Percentiles rank a stretch among this genome's conserved stretches.
Conservation (phyloP, 257 asterid species). For the Euphrasia confusa region DNA sequence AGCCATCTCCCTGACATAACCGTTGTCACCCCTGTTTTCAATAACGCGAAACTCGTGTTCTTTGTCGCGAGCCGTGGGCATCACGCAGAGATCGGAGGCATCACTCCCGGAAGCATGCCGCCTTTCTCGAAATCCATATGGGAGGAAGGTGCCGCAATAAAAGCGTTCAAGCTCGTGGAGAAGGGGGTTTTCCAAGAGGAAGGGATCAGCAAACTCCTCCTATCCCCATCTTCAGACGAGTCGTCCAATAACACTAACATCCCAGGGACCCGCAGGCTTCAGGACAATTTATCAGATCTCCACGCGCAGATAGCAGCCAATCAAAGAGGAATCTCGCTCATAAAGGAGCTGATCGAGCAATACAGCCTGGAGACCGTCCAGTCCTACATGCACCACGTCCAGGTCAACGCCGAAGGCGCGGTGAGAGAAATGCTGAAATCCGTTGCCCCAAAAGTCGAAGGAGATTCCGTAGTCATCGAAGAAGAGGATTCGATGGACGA, state of each 20-base stretch:
- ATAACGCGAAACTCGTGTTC: slow-evolving; percentile 64
- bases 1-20: slow-evolving; percentile 97
- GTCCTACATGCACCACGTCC: slow-evolving; percentile 88
- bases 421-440: slow-evolving; percentile 94
- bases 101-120: slow-evolving; percentile 99
- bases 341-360: slow-evolving; percentile 90
- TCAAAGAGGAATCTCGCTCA: slow-evolving; percentile 88
- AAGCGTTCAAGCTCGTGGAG: slow-evolving; percentile 92
- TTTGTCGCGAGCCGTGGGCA: slow-evolving; percentile 97
- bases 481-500: slow-evolving; percentile 97
- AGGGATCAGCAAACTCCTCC: slow-evolving; percentile 72
- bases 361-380: slow-evolving; percentile 80
- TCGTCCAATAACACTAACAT: slow-evolving; percentile 44
- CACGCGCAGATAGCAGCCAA: slow-evolving; percentile 97
- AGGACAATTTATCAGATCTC: slow-evolving; percentile 90
- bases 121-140: slow-evolving; percentile 91
- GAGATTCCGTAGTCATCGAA: slow-evolving; percentile 52
- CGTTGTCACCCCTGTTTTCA: slow-evolving; percentile 83
- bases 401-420: slow-evolving; percentile 87
- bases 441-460: slow-evolving; percentile 45
- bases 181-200: slow-evolving; percentile 81
- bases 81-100: slow-evolving; percentile 98
- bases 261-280: slow-evolving; percentile 92
- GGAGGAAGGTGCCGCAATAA: slow-evolving; percentile 99
- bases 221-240: slow-evolving; percentile 50